A percentile compares a stretch with the other conserved stretches of the same genome.
phyloP scores from a whole-genome alignment of 805 yeast genomes.

The Priceomyces haplophilus region DNA sequence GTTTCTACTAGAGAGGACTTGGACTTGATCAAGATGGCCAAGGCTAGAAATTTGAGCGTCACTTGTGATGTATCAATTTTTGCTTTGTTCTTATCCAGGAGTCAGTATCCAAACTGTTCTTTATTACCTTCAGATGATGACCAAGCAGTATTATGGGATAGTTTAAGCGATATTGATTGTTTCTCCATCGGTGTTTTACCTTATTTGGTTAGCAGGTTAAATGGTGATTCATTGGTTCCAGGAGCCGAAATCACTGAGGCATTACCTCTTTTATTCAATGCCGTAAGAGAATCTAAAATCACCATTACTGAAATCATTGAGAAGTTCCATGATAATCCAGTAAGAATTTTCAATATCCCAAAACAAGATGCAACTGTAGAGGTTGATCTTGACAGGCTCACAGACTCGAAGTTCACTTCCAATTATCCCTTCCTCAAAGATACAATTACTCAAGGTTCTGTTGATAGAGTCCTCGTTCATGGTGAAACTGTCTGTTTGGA shows the following conservation, averaged over 20 bases:
- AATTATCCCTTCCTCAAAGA: conserved; percentile 14
- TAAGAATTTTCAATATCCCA: conserved; percentile 76
- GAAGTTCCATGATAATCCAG: conserved; percentile 79
- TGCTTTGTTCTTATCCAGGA: conserved; percentile 71
- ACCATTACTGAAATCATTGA: conserved; percentile 67
- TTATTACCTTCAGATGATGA: conserved; percentile 80
- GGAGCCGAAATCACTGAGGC: conserved; percentile 81
- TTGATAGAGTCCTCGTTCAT: conserved; percentile 81
- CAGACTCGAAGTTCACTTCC: conserved; percentile 37
- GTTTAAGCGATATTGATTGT: conserved; percentile 71
- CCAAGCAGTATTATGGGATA: conserved; percentile 79
- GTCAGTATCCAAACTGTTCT: conserved; percentile 64
- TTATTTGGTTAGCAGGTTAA: conserved; percentile 61
- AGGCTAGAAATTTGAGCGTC: conserved; percentile 74
- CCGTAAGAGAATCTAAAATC: conserved; percentile 70
- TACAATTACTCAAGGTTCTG: conserved; percentile 65
- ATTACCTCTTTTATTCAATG: conserved; percentile 76
- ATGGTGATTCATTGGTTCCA: conserved; percentile 57
- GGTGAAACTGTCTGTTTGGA: conserved; percentile 82
- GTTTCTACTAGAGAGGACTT: conserved; percentile 80
- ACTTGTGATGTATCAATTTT: conserved; percentile 88
- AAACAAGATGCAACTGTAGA: conserved; percentile 79
- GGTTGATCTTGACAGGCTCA: conserved; percentile 72
- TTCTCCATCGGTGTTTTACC: conserved; percentile 85
- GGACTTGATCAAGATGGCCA: conserved; percentile 79